These are phyloP conservation scores for Fraxinus latifolia DNA, from an alignment of 305 asterid species.

Conservation along the genomic window DNA sequence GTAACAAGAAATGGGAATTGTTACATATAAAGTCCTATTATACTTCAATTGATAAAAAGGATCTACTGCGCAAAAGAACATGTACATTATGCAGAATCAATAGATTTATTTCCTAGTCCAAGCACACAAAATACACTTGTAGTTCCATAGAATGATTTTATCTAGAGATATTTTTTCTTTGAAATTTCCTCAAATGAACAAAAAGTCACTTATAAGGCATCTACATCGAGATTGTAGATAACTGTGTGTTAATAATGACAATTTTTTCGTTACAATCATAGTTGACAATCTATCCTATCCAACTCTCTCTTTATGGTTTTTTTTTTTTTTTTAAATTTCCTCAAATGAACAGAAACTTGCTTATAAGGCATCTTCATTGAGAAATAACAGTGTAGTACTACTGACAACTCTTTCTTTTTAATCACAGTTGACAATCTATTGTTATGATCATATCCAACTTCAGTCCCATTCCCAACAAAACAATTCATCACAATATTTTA, in stretches of 20 bases:
- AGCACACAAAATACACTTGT: background rate
- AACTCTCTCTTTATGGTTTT: background rate
- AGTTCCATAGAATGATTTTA: background rate
- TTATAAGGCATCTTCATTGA: background rate
- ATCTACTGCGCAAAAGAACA: background rate
- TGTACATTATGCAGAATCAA: background rate
- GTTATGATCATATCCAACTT: background rate
- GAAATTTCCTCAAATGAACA: background rate
- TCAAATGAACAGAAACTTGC: background rate
- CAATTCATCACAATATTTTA: background rate
- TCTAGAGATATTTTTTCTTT: background rate
- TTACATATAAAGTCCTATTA: background rate
- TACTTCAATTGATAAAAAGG: background rate
- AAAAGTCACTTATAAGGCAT: background rate
- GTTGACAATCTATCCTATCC: background rate
- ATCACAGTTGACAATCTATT: background rate
- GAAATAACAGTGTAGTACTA: background rate
- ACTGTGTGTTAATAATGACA: background rate
- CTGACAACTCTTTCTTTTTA: background rate
- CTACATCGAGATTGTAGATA: background rate
- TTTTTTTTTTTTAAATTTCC: background rate
- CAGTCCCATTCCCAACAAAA: background rate
- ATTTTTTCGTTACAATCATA: background rate
- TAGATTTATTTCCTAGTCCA: background rate
- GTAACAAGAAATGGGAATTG: background rate